Conservation (phyloP, 805 yeast genomes). For the Yarrowia keelungensis region DNA sequence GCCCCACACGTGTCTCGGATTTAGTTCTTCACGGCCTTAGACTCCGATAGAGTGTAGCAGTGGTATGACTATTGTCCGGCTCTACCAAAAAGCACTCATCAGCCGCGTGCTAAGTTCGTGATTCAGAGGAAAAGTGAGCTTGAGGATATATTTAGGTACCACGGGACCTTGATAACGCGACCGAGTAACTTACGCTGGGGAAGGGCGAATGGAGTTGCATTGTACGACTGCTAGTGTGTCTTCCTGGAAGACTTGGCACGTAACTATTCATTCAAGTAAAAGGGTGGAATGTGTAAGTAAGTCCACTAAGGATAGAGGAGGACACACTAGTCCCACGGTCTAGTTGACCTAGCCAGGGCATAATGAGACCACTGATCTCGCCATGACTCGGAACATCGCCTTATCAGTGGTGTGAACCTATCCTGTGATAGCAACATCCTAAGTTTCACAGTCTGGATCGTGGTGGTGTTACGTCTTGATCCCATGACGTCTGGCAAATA, state of each 20-base stretch:
- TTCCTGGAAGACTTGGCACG: no score
- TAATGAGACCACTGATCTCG: no score
- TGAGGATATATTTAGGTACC: slow-evolving; percentile 15
- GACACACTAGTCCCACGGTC: no score
- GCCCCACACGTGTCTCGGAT: neutral
- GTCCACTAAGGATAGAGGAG: no score
- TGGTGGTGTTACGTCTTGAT: neutral
- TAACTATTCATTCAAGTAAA: no score
- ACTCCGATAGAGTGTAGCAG: neutral
- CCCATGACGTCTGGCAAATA: slow-evolving; percentile 2
- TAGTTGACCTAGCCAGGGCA: no score
- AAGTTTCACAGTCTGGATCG: neutral
- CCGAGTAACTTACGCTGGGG: neutral
- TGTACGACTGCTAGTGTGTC: no score
- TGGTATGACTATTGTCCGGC: slow-evolving; percentile 12
- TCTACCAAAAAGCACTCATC: slow-evolving; percentile 16
- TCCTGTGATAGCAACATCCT: neutral
- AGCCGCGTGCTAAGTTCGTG: slow-evolving; percentile 22
- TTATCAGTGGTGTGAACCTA: neutral
- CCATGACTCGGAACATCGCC: no score
- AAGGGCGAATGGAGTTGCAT: neutral
- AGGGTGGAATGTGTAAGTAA: no score
- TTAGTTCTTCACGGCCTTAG: slow-evolving; percentile 1
- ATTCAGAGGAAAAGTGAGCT: neutral
- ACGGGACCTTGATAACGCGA: slow-evolving; percentile 25